Evolutionary conservation across 495 filamentous ascomycete species (phyloP).

Genomic region (Copromyces sp.): DNA sequence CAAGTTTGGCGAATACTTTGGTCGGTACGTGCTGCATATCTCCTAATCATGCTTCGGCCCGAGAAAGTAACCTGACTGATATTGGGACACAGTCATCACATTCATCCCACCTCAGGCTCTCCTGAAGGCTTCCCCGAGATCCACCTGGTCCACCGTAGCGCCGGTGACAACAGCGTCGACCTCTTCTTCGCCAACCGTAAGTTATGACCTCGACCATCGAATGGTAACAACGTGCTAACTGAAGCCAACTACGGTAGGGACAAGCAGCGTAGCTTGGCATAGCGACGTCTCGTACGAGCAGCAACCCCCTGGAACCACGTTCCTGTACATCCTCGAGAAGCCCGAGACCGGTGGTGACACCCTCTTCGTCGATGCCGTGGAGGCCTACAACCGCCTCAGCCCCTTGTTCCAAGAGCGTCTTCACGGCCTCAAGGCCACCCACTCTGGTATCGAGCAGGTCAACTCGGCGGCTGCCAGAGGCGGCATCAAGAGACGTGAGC

Average conservation of each 20-base stretch:
- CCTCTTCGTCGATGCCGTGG: slow-evolving; percentile 58
- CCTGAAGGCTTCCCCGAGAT: slow-evolving; percentile 64
- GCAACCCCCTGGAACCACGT: slow-evolving; percentile 79
- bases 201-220: neutral
- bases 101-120: slow-evolving; percentile 67
- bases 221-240: no score
- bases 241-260: no score
- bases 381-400: slow-evolving; percentile 69
- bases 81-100: slow-evolving; percentile 45
- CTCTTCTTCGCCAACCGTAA: slow-evolving; percentile 51
- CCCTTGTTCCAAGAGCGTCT: slow-evolving; percentile 60
- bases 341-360: slow-evolving; percentile 76
- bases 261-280: slow-evolving; percentile 54
- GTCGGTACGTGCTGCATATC: slow-evolving; percentile 29
- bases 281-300: slow-evolving; percentile 74
- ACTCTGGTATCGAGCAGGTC: slow-evolving; percentile 66
- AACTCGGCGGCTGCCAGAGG: slow-evolving; percentile 43
- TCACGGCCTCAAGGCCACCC: slow-evolving; percentile 66
- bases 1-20: slow-evolving; percentile 69
- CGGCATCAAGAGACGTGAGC: slow-evolving; percentile 59
- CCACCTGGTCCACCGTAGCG: slow-evolving; percentile 68
- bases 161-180: slow-evolving; percentile 47
- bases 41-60: neutral
- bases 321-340: slow-evolving; percentile 68
- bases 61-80: neutral